Conservation (phyloP, 768 basidiomycete genomes). For the Mycena chlorophos region DNA sequence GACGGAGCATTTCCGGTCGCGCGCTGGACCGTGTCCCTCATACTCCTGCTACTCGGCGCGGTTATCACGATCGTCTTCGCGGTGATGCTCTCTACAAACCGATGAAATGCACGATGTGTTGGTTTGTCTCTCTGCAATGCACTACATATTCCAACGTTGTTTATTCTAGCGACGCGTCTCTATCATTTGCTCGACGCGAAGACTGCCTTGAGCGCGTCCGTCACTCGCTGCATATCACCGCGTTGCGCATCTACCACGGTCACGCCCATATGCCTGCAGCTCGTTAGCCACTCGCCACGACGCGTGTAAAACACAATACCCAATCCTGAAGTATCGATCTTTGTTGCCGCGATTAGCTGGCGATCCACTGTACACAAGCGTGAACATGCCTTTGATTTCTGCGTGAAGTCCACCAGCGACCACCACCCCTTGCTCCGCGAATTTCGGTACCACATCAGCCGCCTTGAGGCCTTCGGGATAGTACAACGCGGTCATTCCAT, state of each 20-base stretch:
- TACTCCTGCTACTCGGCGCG: constrained; percentile 31
- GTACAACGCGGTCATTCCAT: constrained; percentile 94
- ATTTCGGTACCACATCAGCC: constrained; percentile 72
- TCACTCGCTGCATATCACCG: constrained; percentile 74
- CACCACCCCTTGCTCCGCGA: constrained; percentile 71
- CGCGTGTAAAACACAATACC: constrained; percentile 38
- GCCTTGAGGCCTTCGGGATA: constrained; percentile 81
- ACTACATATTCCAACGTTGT: neutral
- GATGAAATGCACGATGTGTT: neutral
- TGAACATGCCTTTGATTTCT: constrained; percentile 68
- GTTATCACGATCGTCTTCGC: constrained; percentile 40
- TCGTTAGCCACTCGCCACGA: constrained; percentile 8
- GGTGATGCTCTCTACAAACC: constrained; percentile 29
- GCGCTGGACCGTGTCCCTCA: constrained; percentile 31
- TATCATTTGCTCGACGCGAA: too few species aligned
- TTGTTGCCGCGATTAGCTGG: constrained; percentile 12
- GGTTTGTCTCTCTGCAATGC: neutral
- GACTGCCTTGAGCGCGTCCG: constrained; percentile 62
- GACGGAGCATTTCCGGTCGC: constrained; percentile 44
- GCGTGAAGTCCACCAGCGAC: constrained; percentile 88
- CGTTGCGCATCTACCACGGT: constrained; percentile 71
- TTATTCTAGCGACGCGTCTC: neutral
- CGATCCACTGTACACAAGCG: constrained; percentile 1
- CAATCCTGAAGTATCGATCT: constrained; percentile 93
- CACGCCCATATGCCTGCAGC: constrained; percentile 81